These are phyloP conservation scores for Boechera retrofracta DNA, from an alignment of 345 rosid genomes.

Conservation along the genomic window DNA sequence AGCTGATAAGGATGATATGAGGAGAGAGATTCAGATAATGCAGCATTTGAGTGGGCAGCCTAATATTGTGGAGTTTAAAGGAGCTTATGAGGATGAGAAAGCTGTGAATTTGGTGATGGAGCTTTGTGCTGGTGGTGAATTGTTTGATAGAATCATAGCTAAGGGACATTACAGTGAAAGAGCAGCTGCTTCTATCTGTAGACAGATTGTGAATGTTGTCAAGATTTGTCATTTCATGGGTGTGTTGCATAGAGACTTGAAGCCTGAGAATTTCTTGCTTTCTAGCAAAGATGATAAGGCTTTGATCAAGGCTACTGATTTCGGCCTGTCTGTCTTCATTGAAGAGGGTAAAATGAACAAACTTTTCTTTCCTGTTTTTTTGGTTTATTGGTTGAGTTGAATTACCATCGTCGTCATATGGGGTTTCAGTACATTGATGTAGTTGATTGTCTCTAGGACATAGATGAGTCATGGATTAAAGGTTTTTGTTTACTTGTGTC, in stretches of 20 bases:
- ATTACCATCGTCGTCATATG: neutral
- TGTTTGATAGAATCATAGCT: constrained; percentile 49
- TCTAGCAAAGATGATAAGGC: constrained; percentile 52
- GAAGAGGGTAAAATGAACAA: constrained; percentile 44
- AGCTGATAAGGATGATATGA: constrained; percentile 78
- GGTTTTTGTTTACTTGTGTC: constrained; percentile 14
- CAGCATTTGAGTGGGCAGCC: constrained; percentile 97
- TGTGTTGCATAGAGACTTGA: constrained; percentile 92
- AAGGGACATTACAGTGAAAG: constrained; percentile 50
- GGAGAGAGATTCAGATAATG: constrained; percentile 89
- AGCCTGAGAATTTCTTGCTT: constrained; percentile 64
- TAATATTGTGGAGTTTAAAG: constrained; percentile 84
- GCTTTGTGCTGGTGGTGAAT: constrained; percentile 48
- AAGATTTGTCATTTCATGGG: constrained; percentile 69
- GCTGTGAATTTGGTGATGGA: constrained; percentile 91
- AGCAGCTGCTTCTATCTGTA: constrained; percentile 48
- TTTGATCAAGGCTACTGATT: constrained; percentile 49
- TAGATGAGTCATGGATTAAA: neutral
- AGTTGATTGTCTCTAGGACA: constrained; percentile 31
- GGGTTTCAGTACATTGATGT: constrained; percentile 12
- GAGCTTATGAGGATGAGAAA: constrained; percentile 84
- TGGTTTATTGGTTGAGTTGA: constrained; percentile 1
- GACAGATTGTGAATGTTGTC: constrained; percentile 49
- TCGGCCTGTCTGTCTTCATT: constrained; percentile 50
- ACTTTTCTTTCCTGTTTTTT: neutral